phyloP scores from a whole-genome alignment of 768 basidiomycete species.

The Podaxis sp. region DNA sequence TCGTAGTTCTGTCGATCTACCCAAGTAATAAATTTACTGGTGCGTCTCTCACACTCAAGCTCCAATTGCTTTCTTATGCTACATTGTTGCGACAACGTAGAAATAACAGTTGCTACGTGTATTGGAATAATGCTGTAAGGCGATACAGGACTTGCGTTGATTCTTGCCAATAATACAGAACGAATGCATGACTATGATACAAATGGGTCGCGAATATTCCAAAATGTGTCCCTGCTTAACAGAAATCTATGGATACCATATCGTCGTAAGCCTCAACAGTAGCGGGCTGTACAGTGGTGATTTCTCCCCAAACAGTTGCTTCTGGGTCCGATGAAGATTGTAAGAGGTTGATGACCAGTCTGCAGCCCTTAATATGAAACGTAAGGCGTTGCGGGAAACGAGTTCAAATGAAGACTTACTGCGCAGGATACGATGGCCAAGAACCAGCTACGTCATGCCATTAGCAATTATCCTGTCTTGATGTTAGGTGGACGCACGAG shows the following conservation, averaged over 20 bases:
- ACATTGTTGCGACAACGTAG: not conserved
- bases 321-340: slow-evolving; percentile 10
- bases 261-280: slow-evolving; percentile 12
- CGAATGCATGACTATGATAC: slow-evolving; percentile 3
- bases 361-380: slow-evolving; percentile 20
- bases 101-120: not conserved
- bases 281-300: slow-evolving; percentile 17
- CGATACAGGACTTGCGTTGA: not conserved
- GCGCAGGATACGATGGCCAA: slow-evolving; percentile 26
- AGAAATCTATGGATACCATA: not conserved
- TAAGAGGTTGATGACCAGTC: slow-evolving; percentile 25
- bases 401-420: slow-evolving; percentile 16
- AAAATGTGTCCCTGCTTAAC: not conserved
- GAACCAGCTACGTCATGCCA: slow-evolving; percentile 23
- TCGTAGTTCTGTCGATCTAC: not conserved
- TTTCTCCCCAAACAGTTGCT: not conserved
- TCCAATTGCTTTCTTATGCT: not conserved
- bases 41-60: not conserved
- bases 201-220: not conserved
- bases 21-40: not conserved
- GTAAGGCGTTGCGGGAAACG: not conserved
- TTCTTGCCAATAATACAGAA: slow-evolving; percentile 3
- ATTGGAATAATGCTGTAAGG: not conserved
- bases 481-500: slow-evolving; percentile 20
- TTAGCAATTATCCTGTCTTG: not conserved